Evolutionary conservation across 257 asterid species (phyloP).

Genomic region (Gardenia jasminoides): DNA sequence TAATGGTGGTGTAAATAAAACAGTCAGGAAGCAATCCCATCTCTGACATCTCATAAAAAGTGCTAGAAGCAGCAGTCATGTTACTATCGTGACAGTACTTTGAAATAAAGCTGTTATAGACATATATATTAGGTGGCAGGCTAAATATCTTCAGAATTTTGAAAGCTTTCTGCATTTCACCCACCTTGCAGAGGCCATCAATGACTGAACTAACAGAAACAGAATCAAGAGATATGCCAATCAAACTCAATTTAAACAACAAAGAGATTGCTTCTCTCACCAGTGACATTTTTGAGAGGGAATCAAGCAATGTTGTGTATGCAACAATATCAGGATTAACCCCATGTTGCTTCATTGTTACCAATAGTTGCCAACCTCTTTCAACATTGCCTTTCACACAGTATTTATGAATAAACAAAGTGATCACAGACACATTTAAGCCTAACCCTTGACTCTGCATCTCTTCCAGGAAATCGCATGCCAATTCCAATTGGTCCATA

Average conservation of each 20-base stretch:
- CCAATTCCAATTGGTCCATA: constrained; percentile 19
- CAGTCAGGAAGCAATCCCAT: constrained; percentile 22
- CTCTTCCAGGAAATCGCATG: constrained; percentile 25
- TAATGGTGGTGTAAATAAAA: constrained; percentile 23
- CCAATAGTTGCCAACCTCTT: constrained; percentile 29
- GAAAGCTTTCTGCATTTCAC: constrained; percentile 23
- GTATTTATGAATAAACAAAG: constrained; percentile 22
- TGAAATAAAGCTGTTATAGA: constrained; percentile 25
- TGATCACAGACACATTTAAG: constrained; percentile 16
- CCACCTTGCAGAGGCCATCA: constrained; percentile 28
- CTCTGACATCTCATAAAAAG: constrained; percentile 23
- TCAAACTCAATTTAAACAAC: constrained; percentile 17
- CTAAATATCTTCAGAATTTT: constrained; percentile 18
- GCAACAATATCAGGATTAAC: constrained; percentile 26
- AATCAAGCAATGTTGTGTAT: constrained; percentile 18
- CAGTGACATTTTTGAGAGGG: constrained; percentile 22
- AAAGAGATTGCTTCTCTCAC: constrained; percentile 21
- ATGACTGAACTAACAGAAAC: constrained; percentile 27
- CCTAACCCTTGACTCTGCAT: constrained; percentile 19
- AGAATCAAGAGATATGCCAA: constrained; percentile 23
- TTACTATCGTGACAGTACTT: constrained; percentile 20
- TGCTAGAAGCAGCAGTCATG: constrained; percentile 22
- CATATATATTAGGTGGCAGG: constrained; percentile 23
- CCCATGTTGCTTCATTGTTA: constrained; percentile 20
- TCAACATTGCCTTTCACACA: constrained; percentile 19